phyloP scores from a whole-genome alignment of 1,284 basidiomycete species.

The Trichosporon faecale region DNA sequence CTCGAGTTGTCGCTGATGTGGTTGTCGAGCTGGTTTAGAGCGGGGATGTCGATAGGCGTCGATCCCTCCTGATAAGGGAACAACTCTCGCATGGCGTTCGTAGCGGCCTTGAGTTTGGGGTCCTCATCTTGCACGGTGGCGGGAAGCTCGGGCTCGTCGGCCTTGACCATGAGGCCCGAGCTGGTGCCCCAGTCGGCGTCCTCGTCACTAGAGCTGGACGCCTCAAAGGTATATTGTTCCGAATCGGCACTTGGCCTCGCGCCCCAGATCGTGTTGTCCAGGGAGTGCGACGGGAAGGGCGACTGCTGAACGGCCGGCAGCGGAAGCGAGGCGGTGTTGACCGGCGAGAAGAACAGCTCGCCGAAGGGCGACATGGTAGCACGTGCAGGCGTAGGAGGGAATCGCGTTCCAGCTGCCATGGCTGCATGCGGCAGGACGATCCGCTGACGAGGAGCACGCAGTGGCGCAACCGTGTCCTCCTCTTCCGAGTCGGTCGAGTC shows the following conservation, averaged over 20 bases:
- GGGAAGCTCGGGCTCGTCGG: slow-evolving; percentile 29
- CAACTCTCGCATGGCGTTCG: slow-evolving; percentile 42
- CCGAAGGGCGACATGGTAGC: slow-evolving; percentile 30
- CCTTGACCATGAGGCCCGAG: slow-evolving; percentile 36
- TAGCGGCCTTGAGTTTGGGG: slow-evolving; percentile 42
- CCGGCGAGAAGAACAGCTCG: slow-evolving; percentile 37
- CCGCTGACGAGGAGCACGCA: slow-evolving; percentile 21
- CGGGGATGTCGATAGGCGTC: slow-evolving; percentile 24
- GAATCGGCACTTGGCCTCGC: slow-evolving; percentile 28
- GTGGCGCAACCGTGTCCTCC: slow-evolving; percentile 26
- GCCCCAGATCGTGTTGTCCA: slow-evolving; percentile 49
- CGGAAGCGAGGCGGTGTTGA: slow-evolving; percentile 17
- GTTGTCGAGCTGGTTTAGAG: slow-evolving; percentile 39
- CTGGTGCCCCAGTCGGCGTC: slow-evolving; percentile 41
- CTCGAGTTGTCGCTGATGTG: slow-evolving; percentile 33
- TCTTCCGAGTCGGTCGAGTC: slow-evolving; percentile 41
- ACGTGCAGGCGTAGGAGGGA: slow-evolving; percentile 18
- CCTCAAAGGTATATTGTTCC: slow-evolving; percentile 27
- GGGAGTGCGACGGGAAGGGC: slow-evolving; percentile 49
- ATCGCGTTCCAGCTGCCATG: slow-evolving; percentile 13
- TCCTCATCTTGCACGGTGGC: slow-evolving; percentile 32
- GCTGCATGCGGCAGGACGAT: slow-evolving; percentile 21
- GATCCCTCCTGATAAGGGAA: slow-evolving; percentile 32
- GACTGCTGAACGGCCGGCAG: slow-evolving; percentile 29
- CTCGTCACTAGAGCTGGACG: slow-evolving; percentile 45